A percentile compares a stretch with the other conserved stretches of the same genome.
Conservation (phyloP, 208 protist genomes). For the Crithidia expoeki region DNA sequence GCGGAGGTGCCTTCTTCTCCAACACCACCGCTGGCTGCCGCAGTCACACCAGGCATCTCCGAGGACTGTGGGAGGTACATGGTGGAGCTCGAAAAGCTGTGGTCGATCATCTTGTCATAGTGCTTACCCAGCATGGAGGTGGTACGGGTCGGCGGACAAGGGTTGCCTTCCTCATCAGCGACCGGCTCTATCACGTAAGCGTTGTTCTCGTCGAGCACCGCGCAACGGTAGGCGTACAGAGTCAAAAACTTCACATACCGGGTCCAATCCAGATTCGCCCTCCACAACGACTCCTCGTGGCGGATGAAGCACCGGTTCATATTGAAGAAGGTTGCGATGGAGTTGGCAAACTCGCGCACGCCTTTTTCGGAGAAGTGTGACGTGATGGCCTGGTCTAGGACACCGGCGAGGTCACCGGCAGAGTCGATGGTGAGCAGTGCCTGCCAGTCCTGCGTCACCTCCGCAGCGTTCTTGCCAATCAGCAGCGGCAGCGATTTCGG, state of each 20-base stretch:
- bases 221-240: constrained; percentile 68
- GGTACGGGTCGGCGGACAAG: constrained; percentile 34
- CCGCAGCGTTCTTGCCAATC: constrained; percentile 8
- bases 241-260: constrained; percentile 88
- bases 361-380: constrained; percentile 77
- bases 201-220: constrained; percentile 32
- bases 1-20: not conserved
- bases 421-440: constrained; percentile 45
- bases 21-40: not conserved
- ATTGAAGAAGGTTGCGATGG: constrained; percentile 59
- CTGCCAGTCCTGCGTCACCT: constrained; percentile 34
- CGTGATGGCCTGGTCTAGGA: constrained; percentile 83
- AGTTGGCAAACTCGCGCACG: constrained; percentile 35
- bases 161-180: constrained; percentile 52
- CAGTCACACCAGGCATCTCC: constrained; percentile 2
- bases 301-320: constrained; percentile 54
- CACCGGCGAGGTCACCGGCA: constrained; percentile 57
- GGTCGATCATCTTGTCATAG: constrained; percentile 62
- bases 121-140: constrained; percentile 59
- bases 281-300: constrained; percentile 45
- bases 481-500: constrained; percentile 34
- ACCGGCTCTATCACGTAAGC: constrained; percentile 45
- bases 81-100: constrained; percentile 33
- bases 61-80: constrained; percentile 53
- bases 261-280: constrained; percentile 58